These are phyloP conservation scores for Hirschioporus abietinus DNA, from an alignment of 768 basidiomycete species.

Conservation along the genomic window DNA sequence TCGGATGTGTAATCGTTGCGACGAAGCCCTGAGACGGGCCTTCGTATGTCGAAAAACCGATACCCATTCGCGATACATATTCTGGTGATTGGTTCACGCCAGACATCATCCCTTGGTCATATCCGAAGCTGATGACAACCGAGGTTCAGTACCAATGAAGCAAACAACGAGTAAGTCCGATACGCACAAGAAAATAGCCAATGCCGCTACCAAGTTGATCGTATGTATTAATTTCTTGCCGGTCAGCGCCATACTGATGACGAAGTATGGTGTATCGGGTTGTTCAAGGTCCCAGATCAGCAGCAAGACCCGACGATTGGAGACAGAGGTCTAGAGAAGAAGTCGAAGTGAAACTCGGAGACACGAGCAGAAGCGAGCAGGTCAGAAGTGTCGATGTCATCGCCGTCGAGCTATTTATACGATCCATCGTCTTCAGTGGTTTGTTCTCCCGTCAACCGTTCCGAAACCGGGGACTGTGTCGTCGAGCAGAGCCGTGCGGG, in stretches of 20 bases:
- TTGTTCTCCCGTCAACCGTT: neutral
- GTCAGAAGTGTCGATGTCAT: neutral
- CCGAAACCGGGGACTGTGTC: neutral
- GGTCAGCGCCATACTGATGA: neutral
- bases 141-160: neutral
- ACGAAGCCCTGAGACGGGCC: constrained; percentile 38
- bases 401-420: neutral
- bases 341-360: neutral
- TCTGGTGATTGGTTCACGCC: constrained; percentile 42
- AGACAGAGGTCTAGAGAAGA: neutral
- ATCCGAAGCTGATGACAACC: constrained; percentile 31
- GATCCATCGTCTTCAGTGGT: neutral
- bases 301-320: neutral
- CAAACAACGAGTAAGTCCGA: neutral
- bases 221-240: neutral
- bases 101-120: constrained; percentile 46
- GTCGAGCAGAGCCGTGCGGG: neutral
- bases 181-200: constrained; percentile 30
- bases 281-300: neutral
- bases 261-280: neutral
- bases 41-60: constrained; percentile 35
- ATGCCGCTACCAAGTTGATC: constrained; percentile 21
- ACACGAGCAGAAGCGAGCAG: neutral
- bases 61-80: constrained; percentile 35
- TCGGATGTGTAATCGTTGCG: constrained; percentile 36